Conservation (phyloP, 352 stramenopile species). For the Elongisporangium anandrum region DNA sequence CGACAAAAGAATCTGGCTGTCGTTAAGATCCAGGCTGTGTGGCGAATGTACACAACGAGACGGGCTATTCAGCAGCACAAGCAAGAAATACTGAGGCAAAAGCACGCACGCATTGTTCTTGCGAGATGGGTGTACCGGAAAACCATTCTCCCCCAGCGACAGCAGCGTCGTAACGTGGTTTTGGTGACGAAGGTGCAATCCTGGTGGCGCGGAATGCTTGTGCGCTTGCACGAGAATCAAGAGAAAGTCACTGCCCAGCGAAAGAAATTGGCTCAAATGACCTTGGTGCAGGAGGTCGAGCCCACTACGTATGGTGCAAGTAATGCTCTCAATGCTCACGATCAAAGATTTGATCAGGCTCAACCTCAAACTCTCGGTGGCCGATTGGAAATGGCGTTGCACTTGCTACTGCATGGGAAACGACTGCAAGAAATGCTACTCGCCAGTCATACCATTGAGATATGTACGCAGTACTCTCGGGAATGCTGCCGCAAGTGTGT, state of each 20-base stretch:
- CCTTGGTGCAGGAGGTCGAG: constrained; percentile 22
- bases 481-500: constrained; percentile 90
- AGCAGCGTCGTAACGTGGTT: constrained; percentile 13
- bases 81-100: neutral
- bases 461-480: constrained; percentile 88
- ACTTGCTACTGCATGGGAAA: constrained; percentile 71
- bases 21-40: neutral
- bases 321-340: constrained; percentile 5
- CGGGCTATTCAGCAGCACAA: neutral
- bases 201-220: constrained; percentile 66
- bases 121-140: constrained; percentile 18
- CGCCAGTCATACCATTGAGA: constrained; percentile 89
- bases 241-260: constrained; percentile 38
- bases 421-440: constrained; percentile 92
- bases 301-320: neutral
- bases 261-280: constrained; percentile 55
- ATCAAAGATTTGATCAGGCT: constrained; percentile 18
- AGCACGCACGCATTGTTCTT: neutral
- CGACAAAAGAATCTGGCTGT: neutral
- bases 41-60: neutral
- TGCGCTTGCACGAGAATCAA: constrained; percentile 44
- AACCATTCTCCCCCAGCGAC: constrained; percentile 19
- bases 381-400: constrained; percentile 64
- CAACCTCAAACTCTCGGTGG: constrained; percentile 51
- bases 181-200: constrained; percentile 42